Evolutionary conservation across 1,284 basidiomycete genomes (phyloP).

Genomic region (Xerocomus nothofagi): DNA sequence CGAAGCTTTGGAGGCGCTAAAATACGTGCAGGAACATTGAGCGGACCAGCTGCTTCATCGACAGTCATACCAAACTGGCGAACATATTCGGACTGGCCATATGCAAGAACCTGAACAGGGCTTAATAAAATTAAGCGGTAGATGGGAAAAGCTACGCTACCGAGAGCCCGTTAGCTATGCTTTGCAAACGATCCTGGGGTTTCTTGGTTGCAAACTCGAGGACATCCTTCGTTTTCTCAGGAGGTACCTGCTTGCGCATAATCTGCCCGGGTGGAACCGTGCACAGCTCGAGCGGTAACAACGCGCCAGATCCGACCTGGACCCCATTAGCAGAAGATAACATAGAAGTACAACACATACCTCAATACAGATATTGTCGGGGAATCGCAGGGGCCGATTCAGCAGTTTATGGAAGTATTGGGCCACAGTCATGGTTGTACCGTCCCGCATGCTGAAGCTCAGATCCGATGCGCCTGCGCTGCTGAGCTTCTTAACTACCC

Average conservation of each 20-base stretch:
- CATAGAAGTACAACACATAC: conserved; percentile 35
- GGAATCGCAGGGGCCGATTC: conserved; percentile 53
- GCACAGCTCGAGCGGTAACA: conserved; percentile 70
- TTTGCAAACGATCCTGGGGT: conserved; percentile 58
- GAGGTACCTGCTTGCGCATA: conserved; percentile 70
- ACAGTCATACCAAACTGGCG: conserved; percentile 65
- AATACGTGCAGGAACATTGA: conserved; percentile 59
- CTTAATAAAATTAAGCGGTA: background rate
- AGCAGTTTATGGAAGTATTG: conserved; percentile 55
- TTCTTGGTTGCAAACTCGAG: conserved; percentile 71
- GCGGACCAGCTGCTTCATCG: conserved; percentile 45
- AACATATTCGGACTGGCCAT: conserved; percentile 73
- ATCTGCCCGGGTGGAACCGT: conserved; percentile 66
- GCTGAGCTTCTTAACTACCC: conserved; percentile 57
- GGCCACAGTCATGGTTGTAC: conserved; percentile 54
- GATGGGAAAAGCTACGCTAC: conserved; percentile 34
- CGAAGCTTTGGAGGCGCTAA: conserved; percentile 59
- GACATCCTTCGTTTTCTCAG: conserved; percentile 63
- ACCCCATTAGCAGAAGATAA: background rate
- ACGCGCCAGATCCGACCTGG: conserved; percentile 64
- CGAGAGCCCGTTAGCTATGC: conserved; percentile 55
- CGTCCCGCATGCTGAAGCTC: conserved; percentile 56
- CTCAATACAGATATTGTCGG: conserved; percentile 64
- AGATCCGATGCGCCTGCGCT: conserved; percentile 48
- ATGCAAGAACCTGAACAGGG: conserved; percentile 55